Base-by-base conservation (phyloP, 2,329 filamentous ascomycete genomes). In the Shiraia bambusicola region DNA sequence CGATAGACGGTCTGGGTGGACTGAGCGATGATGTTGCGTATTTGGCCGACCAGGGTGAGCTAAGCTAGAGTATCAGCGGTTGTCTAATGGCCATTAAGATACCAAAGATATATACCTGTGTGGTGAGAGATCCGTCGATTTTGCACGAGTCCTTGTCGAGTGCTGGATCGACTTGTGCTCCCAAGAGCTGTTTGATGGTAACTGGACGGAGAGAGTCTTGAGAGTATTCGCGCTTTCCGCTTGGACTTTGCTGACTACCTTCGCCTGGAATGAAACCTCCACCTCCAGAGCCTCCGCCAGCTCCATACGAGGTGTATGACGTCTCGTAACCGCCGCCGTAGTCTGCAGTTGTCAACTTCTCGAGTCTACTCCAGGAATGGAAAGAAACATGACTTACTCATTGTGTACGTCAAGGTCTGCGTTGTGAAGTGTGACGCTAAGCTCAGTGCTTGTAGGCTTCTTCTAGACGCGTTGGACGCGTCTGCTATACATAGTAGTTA, bases 131-230 rank as follows among this genome's bases (percentile, higher is more conserved):
- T 52, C 83, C 85, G 72, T 97, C 93, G 60, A 97, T 87, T 51
- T 83, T 83, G 78, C 94, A 93, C 9, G 42, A 34, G 26, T 89
- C 84, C 41, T 50, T 45, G 37, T 83, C 82, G 45, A 22, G 19
- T 5, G 84, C 2, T 83, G 82, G 40, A 17, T 64, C 56, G 2
- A 42, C 34, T 84, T 80, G 70, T 51, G 89, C 88, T 50, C 94
- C 88, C 63, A 91, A 76, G 43, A 96, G 80, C 72, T 98, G 93
- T 71, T 96, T 96, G 72, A 97, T 88, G 9, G 93, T 98, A 33
- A 96, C 87, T 1, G 93, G 91, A 31, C 93, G 87, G 37, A 98
- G 80, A 14, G 89, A 91, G 60, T 96, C 89, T 70, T 94, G 88
- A 56, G 80, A 78, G 66, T 86, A 86, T 46, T 75, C 73, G 47